Percentiles rank a stretch among this genome's conserved stretches.
These are phyloP conservation scores for Rhododendron vialii DNA, from an alignment of 148 eudicot genomes.

Conservation along the genomic window DNA sequence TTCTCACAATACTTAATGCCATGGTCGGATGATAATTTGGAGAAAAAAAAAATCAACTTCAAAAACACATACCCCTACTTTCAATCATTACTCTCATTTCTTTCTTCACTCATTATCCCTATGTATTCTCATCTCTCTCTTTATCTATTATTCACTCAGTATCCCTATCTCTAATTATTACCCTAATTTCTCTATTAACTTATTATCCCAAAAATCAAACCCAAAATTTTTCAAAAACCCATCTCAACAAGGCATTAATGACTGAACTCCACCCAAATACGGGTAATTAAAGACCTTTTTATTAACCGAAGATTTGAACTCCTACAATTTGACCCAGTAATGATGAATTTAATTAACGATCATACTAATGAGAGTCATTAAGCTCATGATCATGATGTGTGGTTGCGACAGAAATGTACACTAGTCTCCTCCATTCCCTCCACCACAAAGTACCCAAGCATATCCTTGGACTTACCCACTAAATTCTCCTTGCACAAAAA, in stretches of 20 bases:
- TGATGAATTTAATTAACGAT: background rate
- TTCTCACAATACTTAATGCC: no score
- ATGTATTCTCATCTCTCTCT: no score
- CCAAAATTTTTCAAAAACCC: no score
- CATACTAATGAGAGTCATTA: background rate
- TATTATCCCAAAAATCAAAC: no score
- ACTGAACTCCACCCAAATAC: background rate
- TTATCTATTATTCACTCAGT: no score
- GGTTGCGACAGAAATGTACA: conserved; percentile 40
- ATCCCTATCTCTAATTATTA: no score
- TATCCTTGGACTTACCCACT: conserved; percentile 40
- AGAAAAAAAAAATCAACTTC: no score
- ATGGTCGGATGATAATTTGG: no score
- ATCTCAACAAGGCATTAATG: background rate
- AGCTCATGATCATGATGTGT: background rate
- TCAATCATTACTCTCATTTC: no score
- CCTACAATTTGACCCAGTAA: background rate
- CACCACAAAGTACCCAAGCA: conserved; percentile 52
- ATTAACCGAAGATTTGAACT: background rate
- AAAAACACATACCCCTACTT: no score
- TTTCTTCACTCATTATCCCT: no score
- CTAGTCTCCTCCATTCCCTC: conserved; percentile 45
- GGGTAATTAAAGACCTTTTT: background rate
- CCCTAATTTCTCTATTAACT: no score
- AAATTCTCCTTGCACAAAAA: conserved; percentile 62